Evolutionary conservation across 2,329 filamentous ascomycete species (phyloP), one percentile per base, ranked within the genome.

Genomic region (Xylaria sp.): DNA sequence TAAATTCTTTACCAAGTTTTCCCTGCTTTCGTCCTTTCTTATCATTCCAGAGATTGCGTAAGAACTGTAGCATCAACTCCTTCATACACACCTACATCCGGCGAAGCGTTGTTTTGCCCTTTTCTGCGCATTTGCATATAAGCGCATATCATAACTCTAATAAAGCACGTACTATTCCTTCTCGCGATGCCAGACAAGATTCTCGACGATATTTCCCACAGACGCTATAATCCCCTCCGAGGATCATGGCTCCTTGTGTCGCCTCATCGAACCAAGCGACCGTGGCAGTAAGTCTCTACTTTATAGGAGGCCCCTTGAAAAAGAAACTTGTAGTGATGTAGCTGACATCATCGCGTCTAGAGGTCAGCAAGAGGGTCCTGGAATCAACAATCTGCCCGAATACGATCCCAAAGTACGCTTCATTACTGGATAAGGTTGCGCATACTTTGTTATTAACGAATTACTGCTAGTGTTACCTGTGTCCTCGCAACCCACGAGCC

Each of bases 171-270:
- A 54, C 13, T 25, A 46, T n/a, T 51, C 28, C 48, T n/a, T 8
- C 1, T 15, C 52, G 82, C 71, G 56, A 94, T 94, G 92, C 88
- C 89, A 9, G 90, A 92, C 78, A 86, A 89, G 73, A 90, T 95
- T 59, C 90, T 99, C 60, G 91, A 98, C 85, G 95, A 99, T 81
- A 98, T 99, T 77, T 97, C 96, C 51, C 96, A 99, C 80, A 88
- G 96, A 76, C 91, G 96, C 80, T 98, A 92, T 81, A 99, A 99
- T 80, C 93, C 94, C 63, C 86, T 99, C 71, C 91, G 93, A 73
- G 94, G 93, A 70, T 94, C 92, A 71, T 97, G 94, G 92, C 88
- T 99, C 70, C 88, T 99, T 46, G 96, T 99, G 15, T 98, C 96
- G 18, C 96, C 96, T 70, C 96, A 99, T 82, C 87, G 96, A 65